phyloP scores from a whole-genome alignment of 169 alveolate species.

The Babesia gibsoni region DNA sequence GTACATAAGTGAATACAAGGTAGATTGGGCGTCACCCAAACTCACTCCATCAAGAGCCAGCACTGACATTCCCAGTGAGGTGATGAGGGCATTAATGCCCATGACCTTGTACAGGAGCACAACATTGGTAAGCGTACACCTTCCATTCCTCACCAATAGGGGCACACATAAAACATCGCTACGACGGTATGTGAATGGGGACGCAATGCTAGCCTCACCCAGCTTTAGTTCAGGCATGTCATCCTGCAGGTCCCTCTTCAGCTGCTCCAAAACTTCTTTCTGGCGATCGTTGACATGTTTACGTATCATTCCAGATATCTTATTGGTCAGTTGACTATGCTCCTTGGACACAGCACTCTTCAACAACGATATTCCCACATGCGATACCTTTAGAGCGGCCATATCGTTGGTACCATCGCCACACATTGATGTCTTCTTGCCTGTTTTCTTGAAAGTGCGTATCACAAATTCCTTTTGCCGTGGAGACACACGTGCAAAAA shows the following conservation, averaged over 20 bases:
- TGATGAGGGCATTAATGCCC: slow-evolving; percentile 91
- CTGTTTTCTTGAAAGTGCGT: slow-evolving; percentile 76
- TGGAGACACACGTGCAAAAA: slow-evolving; percentile 97
- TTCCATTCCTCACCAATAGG: slow-evolving; percentile 89
- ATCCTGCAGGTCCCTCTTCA: slow-evolving; percentile 74
- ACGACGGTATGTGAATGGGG: slow-evolving; percentile 95
- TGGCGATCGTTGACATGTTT: slow-evolving; percentile 14
- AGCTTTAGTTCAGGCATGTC: slow-evolving; percentile 81
- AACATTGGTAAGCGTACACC: slow-evolving; percentile 93
- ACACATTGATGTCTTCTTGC: slow-evolving; percentile 89
- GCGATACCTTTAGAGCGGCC: slow-evolving; percentile 97
- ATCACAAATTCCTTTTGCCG: slow-evolving; percentile 87
- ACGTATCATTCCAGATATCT: slow-evolving; percentile 38
- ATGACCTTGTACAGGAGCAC: slow-evolving; percentile 93
- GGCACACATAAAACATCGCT: slow-evolving; percentile 88
- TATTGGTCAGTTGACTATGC: slow-evolving; percentile 37
- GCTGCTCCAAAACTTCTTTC: slow-evolving; percentile 12
- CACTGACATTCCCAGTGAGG: slow-evolving; percentile 92
- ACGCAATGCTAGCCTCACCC: slow-evolving; percentile 98
- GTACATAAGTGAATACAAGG: slow-evolving; percentile 78
- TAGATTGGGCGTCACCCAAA: slow-evolving; percentile 95
- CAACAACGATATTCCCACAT: slow-evolving; percentile 95
- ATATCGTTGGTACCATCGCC: slow-evolving; percentile 99
- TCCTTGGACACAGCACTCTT: slow-evolving; percentile 72
- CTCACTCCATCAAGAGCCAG: slow-evolving; percentile 95